phyloP scores from a whole-genome alignment of 306 rosid genomes.

The Fagus crenata region DNA sequence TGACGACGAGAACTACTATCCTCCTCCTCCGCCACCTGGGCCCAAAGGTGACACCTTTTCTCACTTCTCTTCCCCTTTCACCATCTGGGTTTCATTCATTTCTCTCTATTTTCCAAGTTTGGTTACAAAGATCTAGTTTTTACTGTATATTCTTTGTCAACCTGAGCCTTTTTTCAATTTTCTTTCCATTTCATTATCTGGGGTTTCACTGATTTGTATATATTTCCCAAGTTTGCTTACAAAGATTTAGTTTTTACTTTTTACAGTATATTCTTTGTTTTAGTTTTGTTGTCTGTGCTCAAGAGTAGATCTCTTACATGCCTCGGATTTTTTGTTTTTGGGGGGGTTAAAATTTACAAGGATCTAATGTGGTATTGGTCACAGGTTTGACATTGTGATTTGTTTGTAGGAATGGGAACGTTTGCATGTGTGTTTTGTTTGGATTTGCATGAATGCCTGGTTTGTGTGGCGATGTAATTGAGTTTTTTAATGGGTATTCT shows the following conservation, averaged over 20 bases:
- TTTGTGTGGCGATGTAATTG: background rate
- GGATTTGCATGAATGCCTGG: background rate
- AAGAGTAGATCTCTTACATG: constrained; percentile 27
- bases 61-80: background rate
- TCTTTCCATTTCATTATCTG: background rate
- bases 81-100: background rate
- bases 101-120: background rate
- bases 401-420: background rate
- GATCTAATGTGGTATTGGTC: background rate
- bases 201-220: background rate
- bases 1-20: constrained; percentile 55
- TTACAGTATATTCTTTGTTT: background rate
- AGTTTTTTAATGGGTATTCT: background rate
- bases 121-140: background rate
- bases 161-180: background rate
- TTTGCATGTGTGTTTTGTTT: background rate
- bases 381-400: background rate
- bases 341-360: background rate
- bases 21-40: constrained; percentile 45
- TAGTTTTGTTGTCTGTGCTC: background rate
- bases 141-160: background rate
- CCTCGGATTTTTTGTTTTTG: background rate
- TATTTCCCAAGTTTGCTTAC: background rate
- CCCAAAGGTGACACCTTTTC: constrained; percentile 60
- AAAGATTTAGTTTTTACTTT: background rate